Base-by-base conservation (phyloP, 1,284 basidiomycete species). In the Irpex rosettiformis region DNA sequence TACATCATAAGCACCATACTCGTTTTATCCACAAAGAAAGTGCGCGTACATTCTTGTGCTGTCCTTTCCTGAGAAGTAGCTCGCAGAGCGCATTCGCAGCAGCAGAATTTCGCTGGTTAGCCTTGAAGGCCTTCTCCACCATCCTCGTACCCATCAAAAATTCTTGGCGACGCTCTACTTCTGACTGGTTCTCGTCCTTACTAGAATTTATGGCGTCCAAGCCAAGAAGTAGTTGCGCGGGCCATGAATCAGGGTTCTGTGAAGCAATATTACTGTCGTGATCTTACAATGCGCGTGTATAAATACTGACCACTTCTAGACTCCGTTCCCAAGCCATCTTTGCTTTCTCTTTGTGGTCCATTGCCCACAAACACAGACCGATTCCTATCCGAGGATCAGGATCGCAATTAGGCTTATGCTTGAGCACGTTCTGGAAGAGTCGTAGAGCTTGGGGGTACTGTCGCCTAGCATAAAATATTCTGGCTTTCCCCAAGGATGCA, bases 341-440 rank as follows among this genome's bases (percentile, higher is more conserved):
- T 0, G 95, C 95, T 64, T 87, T 88, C 2, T 78, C 77, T 60
- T 86, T 87, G 66, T 95, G 85, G 57, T 90, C 90, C 73, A 96
- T 78, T 8, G 89, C 83, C 91, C 92, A 97, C 18, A 94, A 79
- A 72, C 95, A 96, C 6, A 97, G 76, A 7, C 96, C 96, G 40
- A 98, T 93, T 16, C 95, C 95, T 63, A 97, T 91, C 13, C 95
- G 83, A 28, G 95, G 95, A 71, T 98, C 95, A 0, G 95, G 96
- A 22, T 81, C 75, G 72, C 90, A 91, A 11, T 81, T 74, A 0
- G 95, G 94, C 55, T 85, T 86, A 48, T 92, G 80, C 47, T 81
- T 77, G 13, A 98, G 80, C 11, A 95, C 86, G 58, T 87, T 84
- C 70, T 96, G 95, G 71, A 96, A 97, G 2, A 87, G 71, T 63